Evolutionary conservation across 2,329 filamentous ascomycete species (phyloP), one percentile per base, ranked within the genome.

Genomic region (Immersiporthe knoxdaviesiana): DNA sequence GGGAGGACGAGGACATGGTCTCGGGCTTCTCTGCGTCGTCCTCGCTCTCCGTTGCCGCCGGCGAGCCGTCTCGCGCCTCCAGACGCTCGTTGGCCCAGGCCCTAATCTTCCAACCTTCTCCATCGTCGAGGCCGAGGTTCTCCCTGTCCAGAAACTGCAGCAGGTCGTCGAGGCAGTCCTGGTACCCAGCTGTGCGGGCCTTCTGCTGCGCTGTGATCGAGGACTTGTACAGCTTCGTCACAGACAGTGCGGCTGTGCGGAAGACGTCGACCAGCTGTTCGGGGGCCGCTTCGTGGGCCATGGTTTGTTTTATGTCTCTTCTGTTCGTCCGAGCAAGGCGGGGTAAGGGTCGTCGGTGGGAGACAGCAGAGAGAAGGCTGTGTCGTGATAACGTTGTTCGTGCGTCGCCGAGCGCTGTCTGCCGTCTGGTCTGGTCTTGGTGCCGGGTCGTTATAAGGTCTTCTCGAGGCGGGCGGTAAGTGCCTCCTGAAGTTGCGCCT

Each of bases 141-240:
- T 94, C 90, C 76, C 88, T 91, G 77, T 98, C 94, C 66, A 98
- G 82, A 74, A 97, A 97, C 21, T 85, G 81, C n/a, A 97, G 82
- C 6, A 99, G 83, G 74, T 98, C 95, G 72, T 97, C 93, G 50
- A 99, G 83, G 50, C 94, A 97, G 77, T 98, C 94, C 78, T 97
- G 94, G 75, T 97, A 98, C 35, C 96, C 96, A 52, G 94, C 91
- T 64, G 88, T 82, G 63, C 92, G 89, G 61, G 93, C 90, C 75
- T 90, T 90, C 63, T 90, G 85, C 78, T 96, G 90, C 63, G 92
- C 92, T 41, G 89, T 85, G 16, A 92, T 91, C 3, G 95, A 95
- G 52, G 91, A 94, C 81, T 97, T 97, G 83, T 98, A 98, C 18
- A 99, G 89, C 76, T 97, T 97, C 62, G 96, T 98, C 67, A 98